These are phyloP conservation scores for Trichoderma asperelloides DNA, from an alignment of 495 filamentous ascomycete genomes.

Conservation along the genomic window DNA sequence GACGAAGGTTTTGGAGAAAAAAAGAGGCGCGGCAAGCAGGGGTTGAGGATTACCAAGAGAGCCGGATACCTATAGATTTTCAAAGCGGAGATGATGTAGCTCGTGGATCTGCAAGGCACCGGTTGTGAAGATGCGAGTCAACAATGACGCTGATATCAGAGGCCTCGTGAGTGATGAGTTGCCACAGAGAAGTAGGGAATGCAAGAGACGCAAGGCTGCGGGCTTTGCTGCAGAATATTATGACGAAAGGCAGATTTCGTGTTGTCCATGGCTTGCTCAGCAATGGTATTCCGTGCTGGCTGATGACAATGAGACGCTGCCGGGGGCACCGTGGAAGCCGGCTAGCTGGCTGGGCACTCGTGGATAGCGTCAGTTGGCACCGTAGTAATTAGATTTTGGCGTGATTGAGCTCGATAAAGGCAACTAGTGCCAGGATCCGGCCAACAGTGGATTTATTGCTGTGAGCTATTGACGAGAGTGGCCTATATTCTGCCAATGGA, in stretches of 20 bases:
- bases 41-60: background rate
- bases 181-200: background rate
- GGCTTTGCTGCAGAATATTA: background rate
- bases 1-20: background rate
- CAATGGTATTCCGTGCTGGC: background rate
- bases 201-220: background rate
- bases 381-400: background rate
- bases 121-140: background rate
- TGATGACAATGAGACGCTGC: background rate
- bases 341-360: background rate
- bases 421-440: background rate
- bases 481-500: background rate
- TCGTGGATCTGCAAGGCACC: background rate
- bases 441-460: background rate
- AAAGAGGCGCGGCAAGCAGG: background rate
- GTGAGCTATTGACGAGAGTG: background rate
- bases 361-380: background rate
- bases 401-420: background rate
- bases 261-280: background rate
- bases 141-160: background rate
- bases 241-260: background rate
- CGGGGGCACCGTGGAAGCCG: background rate
- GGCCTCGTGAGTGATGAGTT: background rate
- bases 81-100: background rate
- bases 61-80: background rate